Percentiles rank a stretch among this genome's conserved stretches.
phyloP scores from a whole-genome alignment of 2,329 filamentous ascomycete genomes.

The Scopulariopsis brevicaulis region DNA sequence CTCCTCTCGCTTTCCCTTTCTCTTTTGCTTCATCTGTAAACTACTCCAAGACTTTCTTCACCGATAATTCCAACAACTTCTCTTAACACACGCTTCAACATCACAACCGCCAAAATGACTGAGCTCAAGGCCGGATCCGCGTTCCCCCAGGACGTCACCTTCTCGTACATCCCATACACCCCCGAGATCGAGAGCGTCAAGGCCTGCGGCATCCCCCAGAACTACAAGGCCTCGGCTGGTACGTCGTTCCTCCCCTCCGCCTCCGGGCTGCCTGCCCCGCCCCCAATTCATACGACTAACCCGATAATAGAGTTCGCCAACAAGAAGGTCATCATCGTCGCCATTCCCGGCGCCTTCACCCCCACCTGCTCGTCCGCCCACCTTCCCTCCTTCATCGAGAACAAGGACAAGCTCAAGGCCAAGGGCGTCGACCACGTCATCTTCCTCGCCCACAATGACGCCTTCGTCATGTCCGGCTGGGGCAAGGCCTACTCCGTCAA shows the following conservation, averaged over 20 bases:
- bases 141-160: conserved; percentile 72
- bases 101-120: conserved; percentile 30
- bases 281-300: neutral
- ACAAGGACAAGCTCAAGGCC: conserved; percentile 56
- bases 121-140: conserved; percentile 69
- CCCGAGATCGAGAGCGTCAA: conserved; percentile 57
- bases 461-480: conserved; percentile 82
- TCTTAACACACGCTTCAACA: neutral
- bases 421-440: conserved; percentile 78
- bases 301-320: conserved; percentile 33
- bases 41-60: neutral
- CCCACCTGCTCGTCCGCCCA: conserved; percentile 76
- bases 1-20: neutral
- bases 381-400: conserved; percentile 68
- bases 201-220: conserved; percentile 65
- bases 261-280: neutral
- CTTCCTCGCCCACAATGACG: conserved; percentile 75
- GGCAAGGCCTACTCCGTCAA: conserved; percentile 76
- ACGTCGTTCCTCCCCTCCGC: conserved; percentile 7
- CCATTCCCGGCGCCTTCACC: conserved; percentile 66
- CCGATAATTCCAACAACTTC: neutral
- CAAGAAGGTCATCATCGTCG: conserved; percentile 45
- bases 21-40: neutral
- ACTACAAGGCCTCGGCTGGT: conserved; percentile 71
- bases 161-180: conserved; percentile 74